A percentile compares a stretch with the other conserved stretches of the same genome.
phyloP scores from a whole-genome alignment of 1,139 yeast genomes.

The Saccharomyces hybrid region DNA sequence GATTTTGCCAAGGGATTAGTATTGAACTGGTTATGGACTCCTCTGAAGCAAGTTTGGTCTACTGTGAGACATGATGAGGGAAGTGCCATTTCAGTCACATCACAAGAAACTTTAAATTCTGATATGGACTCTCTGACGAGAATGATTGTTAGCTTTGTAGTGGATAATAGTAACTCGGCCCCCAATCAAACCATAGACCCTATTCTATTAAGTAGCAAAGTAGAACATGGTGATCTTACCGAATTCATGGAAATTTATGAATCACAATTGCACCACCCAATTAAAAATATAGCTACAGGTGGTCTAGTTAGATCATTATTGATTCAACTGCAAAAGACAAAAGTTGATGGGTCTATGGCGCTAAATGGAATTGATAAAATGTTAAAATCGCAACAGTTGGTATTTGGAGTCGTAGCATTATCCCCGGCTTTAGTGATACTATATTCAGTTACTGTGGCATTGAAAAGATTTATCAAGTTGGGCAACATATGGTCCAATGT shows the following conservation, averaged over 20 bases:
- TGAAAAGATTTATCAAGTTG: slow-evolving; percentile 17
- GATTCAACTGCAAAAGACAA: slow-evolving; percentile 88
- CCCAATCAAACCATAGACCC: slow-evolving; percentile 12
- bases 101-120: slow-evolving; percentile 68
- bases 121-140: slow-evolving; percentile 77
- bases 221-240: slow-evolving; percentile 67
- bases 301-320: slow-evolving; percentile 66
- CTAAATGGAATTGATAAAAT: slow-evolving; percentile 84
- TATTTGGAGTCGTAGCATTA: slow-evolving; percentile 84
- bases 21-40: slow-evolving; percentile 75
- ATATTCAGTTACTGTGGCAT: slow-evolving; percentile 13
- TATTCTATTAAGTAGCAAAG: slow-evolving; percentile 33
- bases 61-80: slow-evolving; percentile 76
- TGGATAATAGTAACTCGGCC: slow-evolving; percentile 33
- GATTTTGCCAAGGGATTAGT: slow-evolving; percentile 63
- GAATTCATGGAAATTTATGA: slow-evolving; percentile 77
- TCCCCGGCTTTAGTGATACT: slow-evolving; percentile 66
- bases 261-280: slow-evolving; percentile 60
- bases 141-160: slow-evolving; percentile 73
- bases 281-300: slow-evolving; percentile 58
- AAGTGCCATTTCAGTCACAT: slow-evolving; percentile 64
- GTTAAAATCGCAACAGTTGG: slow-evolving; percentile 82
- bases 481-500: slow-evolving; percentile 25
- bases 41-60: slow-evolving; percentile 63
- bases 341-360: slow-evolving; percentile 90